These are phyloP conservation scores for Lizanozyma gosingica DNA, from an alignment of 1,139 yeast genomes.

Conservation along the genomic window DNA sequence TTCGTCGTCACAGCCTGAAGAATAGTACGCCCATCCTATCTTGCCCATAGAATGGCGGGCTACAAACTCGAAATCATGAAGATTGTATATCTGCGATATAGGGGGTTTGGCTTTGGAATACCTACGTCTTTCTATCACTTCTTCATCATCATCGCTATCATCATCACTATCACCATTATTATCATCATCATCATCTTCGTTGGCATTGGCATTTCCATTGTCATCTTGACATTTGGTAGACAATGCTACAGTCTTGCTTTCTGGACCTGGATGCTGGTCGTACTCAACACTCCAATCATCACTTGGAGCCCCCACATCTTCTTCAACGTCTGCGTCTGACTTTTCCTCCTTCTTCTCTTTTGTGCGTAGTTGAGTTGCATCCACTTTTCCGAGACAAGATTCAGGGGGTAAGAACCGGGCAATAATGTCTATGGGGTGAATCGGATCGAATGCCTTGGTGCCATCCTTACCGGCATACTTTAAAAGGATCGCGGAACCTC, in stretches of 20 bases:
- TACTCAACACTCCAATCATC: slow-evolving; percentile 1
- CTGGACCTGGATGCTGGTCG: background rate
- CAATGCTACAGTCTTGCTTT: background rate
- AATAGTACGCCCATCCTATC: slow-evolving; percentile 86
- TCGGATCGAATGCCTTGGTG: slow-evolving; percentile 57
- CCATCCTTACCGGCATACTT: slow-evolving; percentile 53
- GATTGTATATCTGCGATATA: slow-evolving; percentile 56
- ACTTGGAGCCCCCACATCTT: slow-evolving; percentile 21
- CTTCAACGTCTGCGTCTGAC: slow-evolving; percentile 18
- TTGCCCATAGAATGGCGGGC: slow-evolving; percentile 71
- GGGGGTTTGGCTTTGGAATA: slow-evolving; percentile 42
- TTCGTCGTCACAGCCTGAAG: slow-evolving; percentile 91
- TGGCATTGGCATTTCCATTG: slow-evolving; percentile 1
- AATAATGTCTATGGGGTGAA: slow-evolving; percentile 78
- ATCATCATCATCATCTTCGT: slow-evolving; percentile 7
- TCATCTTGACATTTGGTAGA: background rate
- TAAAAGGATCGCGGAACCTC: slow-evolving; percentile 43
- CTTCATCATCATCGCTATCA: slow-evolving; percentile 22
- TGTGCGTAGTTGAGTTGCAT: background rate
- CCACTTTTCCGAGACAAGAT: slow-evolving; percentile 37
- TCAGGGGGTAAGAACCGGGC: slow-evolving; percentile 33
- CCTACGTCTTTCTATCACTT: slow-evolving; percentile 18
- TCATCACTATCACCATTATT: slow-evolving; percentile 15
- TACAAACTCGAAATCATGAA: slow-evolving; percentile 75
- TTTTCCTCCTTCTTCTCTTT: slow-evolving; percentile 16